These are phyloP conservation scores for Garcia nutans DNA, from an alignment of 345 rosid species.

Conservation along the genomic window DNA sequence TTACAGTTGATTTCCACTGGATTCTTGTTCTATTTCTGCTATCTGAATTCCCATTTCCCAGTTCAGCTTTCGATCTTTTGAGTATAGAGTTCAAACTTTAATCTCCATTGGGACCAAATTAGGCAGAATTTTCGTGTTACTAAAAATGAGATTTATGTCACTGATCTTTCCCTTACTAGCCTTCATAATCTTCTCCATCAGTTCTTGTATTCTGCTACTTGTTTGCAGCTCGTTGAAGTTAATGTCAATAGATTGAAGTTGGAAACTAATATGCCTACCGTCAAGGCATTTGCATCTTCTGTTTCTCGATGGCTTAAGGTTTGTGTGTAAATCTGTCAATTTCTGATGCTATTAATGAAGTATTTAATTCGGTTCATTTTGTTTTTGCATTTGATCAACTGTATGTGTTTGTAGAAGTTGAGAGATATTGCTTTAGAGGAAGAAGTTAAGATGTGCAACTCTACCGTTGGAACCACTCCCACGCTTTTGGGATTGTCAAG, in stretches of 20 bases:
- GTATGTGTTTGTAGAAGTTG: constrained; percentile 47
- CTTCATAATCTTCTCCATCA: constrained; percentile 56
- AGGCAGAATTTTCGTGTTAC: constrained; percentile 37
- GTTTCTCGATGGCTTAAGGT: constrained; percentile 80
- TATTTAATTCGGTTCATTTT: neutral
- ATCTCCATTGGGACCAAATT: constrained; percentile 64
- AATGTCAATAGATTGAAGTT: constrained; percentile 32
- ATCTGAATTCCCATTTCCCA: too few species aligned
- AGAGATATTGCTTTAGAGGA: constrained; percentile 80
- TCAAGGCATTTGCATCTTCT: constrained; percentile 69
- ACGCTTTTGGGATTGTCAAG: constrained; percentile 81
- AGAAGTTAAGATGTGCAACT: constrained; percentile 56
- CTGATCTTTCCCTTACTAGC: constrained; percentile 70
- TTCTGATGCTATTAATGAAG: neutral
- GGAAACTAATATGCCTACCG: constrained; percentile 45
- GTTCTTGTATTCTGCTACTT: constrained; percentile 69
- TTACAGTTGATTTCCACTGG: neutral
- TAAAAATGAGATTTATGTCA: constrained; percentile 50
- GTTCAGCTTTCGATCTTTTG: neutral
- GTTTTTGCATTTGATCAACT: neutral
- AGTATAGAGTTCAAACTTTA: neutral
- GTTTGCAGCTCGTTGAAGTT: constrained; percentile 66
- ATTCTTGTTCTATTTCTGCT: too few species aligned
- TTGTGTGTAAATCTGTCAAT: neutral
- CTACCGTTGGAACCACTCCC: constrained; percentile 43